A percentile compares a stretch with the other conserved stretches of the same genome.
Evolutionary conservation across 2,329 filamentous ascomycete species (phyloP).

Genomic region (Epichloe festucae): DNA sequence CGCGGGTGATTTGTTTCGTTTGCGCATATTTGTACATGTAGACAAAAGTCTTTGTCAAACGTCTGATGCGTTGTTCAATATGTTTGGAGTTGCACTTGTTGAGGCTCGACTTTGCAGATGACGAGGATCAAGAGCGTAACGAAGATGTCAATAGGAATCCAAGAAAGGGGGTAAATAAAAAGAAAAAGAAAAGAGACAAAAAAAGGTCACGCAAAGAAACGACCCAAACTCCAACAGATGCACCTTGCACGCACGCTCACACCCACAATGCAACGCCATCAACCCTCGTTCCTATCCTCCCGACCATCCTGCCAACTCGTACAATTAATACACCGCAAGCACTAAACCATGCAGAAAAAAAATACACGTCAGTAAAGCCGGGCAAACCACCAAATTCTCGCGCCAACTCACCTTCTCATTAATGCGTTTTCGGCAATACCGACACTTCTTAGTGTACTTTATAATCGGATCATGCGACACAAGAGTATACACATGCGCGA

Average conservation of each 20-base stretch:
- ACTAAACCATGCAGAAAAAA: constrained; percentile 14
- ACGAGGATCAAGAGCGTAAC: too few relatives aligned
- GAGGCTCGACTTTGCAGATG: too few relatives aligned
- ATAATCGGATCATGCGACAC: constrained; percentile 54
- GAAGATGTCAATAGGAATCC: too few relatives aligned
- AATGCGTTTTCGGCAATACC: constrained; percentile 51
- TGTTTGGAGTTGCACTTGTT: too few relatives aligned
- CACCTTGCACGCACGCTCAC: too few relatives aligned
- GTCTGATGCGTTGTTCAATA: too few relatives aligned
- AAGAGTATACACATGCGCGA: constrained; percentile 50
- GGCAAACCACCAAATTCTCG: too few relatives aligned
- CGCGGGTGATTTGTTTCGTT: neutral
- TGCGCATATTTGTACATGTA: neutral
- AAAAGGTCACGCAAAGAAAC: too few relatives aligned
- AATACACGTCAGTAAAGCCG: neutral
- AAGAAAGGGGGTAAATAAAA: too few relatives aligned
- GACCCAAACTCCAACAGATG: too few relatives aligned
- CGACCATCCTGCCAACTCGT: constrained; percentile 39
- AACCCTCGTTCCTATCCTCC: constrained; percentile 22
- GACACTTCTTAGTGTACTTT: constrained; percentile 56
- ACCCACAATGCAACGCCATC: neutral
- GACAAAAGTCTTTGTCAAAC: neutral
- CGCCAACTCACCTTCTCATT: constrained; percentile 41
- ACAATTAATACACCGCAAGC: constrained; percentile 33
- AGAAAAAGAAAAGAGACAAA: too few relatives aligned